Percentiles rank a stretch among this genome's conserved stretches.
Conservation (phyloP, 2,329 filamentous ascomycete genomes). For the Penicillium decumbens region DNA sequence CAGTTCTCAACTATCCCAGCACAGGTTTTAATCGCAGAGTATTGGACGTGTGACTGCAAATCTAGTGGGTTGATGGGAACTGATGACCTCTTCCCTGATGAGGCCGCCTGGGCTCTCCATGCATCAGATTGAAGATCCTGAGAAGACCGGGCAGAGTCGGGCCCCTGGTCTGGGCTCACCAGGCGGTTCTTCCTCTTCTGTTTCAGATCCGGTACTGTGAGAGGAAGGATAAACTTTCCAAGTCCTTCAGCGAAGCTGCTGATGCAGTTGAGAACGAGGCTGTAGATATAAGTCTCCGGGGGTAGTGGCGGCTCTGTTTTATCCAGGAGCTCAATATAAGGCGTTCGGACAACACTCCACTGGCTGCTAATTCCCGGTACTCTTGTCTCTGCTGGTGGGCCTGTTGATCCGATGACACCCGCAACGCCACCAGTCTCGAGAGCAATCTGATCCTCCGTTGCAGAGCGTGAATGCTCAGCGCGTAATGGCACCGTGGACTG, state of each 20-base stretch:
- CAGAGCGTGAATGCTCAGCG: slow-evolving; percentile 53
- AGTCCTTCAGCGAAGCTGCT: slow-evolving; percentile 86
- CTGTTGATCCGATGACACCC: slow-evolving; percentile 74
- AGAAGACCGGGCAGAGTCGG: slow-evolving; percentile 26
- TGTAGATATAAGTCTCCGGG: slow-evolving; percentile 92
- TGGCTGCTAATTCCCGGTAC: slow-evolving; percentile 76
- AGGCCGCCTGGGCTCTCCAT: slow-evolving; percentile 21
- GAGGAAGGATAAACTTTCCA: slow-evolving; percentile 84
- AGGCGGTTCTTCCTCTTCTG: slow-evolving; percentile 45
- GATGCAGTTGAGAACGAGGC: slow-evolving; percentile 80
- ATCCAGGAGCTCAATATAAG: slow-evolving; percentile 90
- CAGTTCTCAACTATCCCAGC: slow-evolving; percentile 82
- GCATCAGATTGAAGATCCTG: slow-evolving; percentile 32
- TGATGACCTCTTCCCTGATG: slow-evolving; percentile 26
- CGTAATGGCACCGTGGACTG: slow-evolving; percentile 78
- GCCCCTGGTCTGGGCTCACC: slow-evolving; percentile 36
- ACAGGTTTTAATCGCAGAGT: slow-evolving; percentile 67
- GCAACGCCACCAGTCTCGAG: slow-evolving; percentile 82
- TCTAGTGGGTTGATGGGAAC: slow-evolving; percentile 74
- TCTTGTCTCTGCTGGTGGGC: slow-evolving; percentile 61
- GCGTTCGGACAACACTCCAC: slow-evolving; percentile 82
- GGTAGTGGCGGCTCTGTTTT: slow-evolving; percentile 77
- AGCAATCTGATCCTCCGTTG: slow-evolving; percentile 73
- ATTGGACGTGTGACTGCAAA: slow-evolving; percentile 67
- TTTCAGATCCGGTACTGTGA: slow-evolving; percentile 74